Conservation (phyloP, 2,329 filamentous ascomycete species). For the Phoma sp. region DNA sequence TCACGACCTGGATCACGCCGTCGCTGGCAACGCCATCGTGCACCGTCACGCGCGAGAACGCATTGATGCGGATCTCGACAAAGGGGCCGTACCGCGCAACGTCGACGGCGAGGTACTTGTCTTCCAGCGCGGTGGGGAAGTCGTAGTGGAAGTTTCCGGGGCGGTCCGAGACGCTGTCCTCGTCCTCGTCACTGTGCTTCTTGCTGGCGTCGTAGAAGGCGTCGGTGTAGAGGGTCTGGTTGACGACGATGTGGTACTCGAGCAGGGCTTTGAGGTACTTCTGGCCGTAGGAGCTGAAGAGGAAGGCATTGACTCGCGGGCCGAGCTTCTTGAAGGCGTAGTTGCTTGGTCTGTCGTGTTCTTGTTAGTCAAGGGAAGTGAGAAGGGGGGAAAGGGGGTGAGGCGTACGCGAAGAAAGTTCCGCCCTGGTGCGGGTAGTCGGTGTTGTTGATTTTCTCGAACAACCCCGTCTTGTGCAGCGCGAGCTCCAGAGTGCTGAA, state of each 20-base stretch:
- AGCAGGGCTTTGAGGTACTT: conserved; percentile 80
- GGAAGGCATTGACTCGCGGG: conserved; percentile 75
- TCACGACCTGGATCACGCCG: conserved; percentile 81
- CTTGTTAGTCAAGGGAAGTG: no score
- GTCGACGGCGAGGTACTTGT: conserved; percentile 72
- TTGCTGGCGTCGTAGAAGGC: conserved; percentile 68
- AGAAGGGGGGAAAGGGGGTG: no score
- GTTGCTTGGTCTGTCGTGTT: conserved; percentile 65
- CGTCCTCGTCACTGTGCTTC: conserved; percentile 25
- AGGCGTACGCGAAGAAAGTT: conserved; percentile 70
- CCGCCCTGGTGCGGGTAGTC: conserved; percentile 62
- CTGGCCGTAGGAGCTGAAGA: conserved; percentile 77
- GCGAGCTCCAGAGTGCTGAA: conserved; percentile 83
- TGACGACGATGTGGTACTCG: conserved; percentile 77
- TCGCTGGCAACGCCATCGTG: conserved; percentile 76
- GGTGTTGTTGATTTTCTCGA: conserved; percentile 61
- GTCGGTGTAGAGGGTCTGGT: conserved; percentile 82
- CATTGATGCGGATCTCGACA: conserved; percentile 77
- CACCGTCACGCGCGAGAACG: conserved; percentile 67
- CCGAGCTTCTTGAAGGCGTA: conserved; percentile 79
- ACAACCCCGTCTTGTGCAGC: conserved; percentile 75
- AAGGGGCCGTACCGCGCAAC: conserved; percentile 71
- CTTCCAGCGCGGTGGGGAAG: conserved; percentile 73
- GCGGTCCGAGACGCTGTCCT: conserved; percentile 23
- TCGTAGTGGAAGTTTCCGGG: conserved; percentile 67